These are phyloP conservation scores for Epichloe sibirici DNA, from an alignment of 2,329 filamentous ascomycete species.

Conservation along the genomic window DNA sequence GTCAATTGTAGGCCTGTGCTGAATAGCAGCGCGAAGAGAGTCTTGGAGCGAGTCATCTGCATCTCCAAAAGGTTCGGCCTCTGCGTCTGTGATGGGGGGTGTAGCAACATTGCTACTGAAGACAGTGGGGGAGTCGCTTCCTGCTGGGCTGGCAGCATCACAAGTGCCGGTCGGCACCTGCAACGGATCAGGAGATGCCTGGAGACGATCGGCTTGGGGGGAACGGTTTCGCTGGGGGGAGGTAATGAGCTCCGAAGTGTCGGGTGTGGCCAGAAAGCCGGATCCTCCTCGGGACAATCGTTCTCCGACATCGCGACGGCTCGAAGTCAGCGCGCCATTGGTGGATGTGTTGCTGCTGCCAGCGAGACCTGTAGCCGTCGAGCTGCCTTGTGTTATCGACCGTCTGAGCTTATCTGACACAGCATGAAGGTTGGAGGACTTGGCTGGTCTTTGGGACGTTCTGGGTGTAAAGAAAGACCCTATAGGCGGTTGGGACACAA, in stretches of 20 bases:
- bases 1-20: slow-evolving; percentile 45
- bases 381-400: slow-evolving; percentile 18
- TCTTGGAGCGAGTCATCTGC: slow-evolving; percentile 36
- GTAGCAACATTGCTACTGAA: slow-evolving; percentile 57
- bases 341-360: background rate
- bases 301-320: slow-evolving; percentile 15
- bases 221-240: slow-evolving; percentile 26
- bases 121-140: slow-evolving; percentile 44
- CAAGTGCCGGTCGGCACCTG: slow-evolving; percentile 24
- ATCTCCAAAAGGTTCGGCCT: slow-evolving; percentile 48
- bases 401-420: slow-evolving; percentile 24
- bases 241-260: slow-evolving; percentile 35
- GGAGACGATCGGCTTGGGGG: slow-evolving; percentile 27
- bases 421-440: slow-evolving; percentile 17
- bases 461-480: slow-evolving; percentile 11
- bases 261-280: slow-evolving; percentile 43
- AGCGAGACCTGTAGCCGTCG: slow-evolving; percentile 1
- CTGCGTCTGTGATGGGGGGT: slow-evolving; percentile 64
- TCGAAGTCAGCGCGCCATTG: background rate
- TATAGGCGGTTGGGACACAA: background rate
- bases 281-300: slow-evolving; percentile 13
- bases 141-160: slow-evolving; percentile 38
- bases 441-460: slow-evolving; percentile 14
- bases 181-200: slow-evolving; percentile 33
- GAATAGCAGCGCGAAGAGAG: slow-evolving; percentile 33